These are phyloP conservation scores for Remersonia thermophila DNA, from an alignment of 2,329 filamentous ascomycete species.

Conservation along the genomic window DNA sequence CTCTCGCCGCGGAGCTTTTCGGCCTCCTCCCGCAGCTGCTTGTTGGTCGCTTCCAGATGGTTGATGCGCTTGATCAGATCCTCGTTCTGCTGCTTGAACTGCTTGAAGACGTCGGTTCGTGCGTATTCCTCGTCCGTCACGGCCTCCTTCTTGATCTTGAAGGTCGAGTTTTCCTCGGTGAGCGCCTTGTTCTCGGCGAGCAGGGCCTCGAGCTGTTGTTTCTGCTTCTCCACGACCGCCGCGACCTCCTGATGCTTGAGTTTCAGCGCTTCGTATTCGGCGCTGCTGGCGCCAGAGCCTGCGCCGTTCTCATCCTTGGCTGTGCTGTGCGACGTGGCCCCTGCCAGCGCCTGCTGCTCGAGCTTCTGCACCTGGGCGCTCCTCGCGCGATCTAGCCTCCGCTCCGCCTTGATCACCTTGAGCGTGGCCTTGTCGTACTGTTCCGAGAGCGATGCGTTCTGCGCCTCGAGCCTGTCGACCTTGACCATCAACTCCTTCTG, in stretches of 20 bases:
- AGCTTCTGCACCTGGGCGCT: constrained; percentile 84
- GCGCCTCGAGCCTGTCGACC: constrained; percentile 59
- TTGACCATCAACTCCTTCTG: constrained; percentile 74
- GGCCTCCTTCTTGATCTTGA: constrained; percentile 55
- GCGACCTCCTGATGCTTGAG: constrained; percentile 65
- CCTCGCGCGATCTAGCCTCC: constrained; percentile 79
- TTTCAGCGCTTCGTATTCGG: constrained; percentile 50
- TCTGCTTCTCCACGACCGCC: constrained; percentile 68
- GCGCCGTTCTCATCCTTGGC: constrained; percentile 41
- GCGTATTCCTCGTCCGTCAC: constrained; percentile 88
- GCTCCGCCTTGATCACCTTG: constrained; percentile 89
- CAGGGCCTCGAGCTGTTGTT: constrained; percentile 72
- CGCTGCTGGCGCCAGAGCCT: constrained; percentile 28
- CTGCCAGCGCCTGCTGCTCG: constrained; percentile 75
- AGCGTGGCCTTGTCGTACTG: constrained; percentile 80
- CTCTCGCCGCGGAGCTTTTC: constrained; percentile 77
- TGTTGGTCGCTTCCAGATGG: constrained; percentile 78
- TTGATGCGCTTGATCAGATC: constrained; percentile 89
- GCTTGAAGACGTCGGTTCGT: constrained; percentile 85
- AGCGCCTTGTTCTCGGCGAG: constrained; percentile 63
- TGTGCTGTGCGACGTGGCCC: constrained; percentile 38
- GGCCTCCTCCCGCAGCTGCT: constrained; percentile 70
- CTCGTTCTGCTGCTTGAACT: constrained; percentile 78
- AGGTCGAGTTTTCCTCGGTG: constrained; percentile 65
- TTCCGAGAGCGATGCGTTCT: constrained; percentile 77